phyloP scores from a whole-genome alignment of 2,329 filamentous ascomycete genomes.

The Fusarium chuoi region DNA sequence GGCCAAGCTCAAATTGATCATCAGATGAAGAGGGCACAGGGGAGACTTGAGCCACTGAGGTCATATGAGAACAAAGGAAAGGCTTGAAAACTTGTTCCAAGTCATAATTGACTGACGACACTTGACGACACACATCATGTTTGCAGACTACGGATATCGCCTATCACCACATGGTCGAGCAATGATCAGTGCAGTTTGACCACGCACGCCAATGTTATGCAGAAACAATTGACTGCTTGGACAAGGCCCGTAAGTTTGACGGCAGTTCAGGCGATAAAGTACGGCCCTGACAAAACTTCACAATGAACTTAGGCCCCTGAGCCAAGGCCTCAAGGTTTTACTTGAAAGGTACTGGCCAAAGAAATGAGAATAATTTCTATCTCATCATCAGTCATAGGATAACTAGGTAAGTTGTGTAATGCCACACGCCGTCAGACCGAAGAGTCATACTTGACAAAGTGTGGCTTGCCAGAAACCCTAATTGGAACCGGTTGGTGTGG shows the following conservation, averaged over 20 bases:
- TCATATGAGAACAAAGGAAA: background rate
- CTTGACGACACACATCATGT: background rate
- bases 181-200: background rate
- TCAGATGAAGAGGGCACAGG: background rate
- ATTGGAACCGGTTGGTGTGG: background rate
- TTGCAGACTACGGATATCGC: background rate
- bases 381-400: background rate
- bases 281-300: too few species aligned
- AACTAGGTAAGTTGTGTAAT: background rate
- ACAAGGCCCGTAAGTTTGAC: background rate
- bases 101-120: background rate
- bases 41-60: background rate
- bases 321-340: background rate
- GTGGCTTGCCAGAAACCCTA: slow-evolving; percentile 15
- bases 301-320: background rate
- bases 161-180: background rate
- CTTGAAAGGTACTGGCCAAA: background rate
- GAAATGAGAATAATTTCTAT: background rate
- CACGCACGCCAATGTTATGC: background rate
- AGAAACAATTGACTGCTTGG: background rate
- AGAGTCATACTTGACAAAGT: background rate
- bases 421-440: slow-evolving; percentile 1
- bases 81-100: background rate
- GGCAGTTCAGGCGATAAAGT: background rate
- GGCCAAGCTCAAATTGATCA: background rate